Base-by-base conservation (phyloP, 2,329 filamentous ascomycete genomes). In the Exutisphaerella laricina region DNA sequence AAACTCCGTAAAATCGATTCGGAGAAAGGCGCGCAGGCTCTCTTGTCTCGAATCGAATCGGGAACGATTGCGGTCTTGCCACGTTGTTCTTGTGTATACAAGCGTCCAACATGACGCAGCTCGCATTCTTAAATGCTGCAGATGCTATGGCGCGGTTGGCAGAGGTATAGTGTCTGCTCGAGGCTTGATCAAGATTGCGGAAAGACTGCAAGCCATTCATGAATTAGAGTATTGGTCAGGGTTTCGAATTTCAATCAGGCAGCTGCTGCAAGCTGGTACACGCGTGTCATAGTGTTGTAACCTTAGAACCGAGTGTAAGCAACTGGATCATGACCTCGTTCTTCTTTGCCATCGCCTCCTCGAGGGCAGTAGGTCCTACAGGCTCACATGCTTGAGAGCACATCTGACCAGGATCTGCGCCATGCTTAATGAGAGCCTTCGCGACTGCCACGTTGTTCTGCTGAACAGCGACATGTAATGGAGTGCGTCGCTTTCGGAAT, bases 401-500 rank as follows among this genome's bases (percentile, higher is more conserved):
- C 31, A 34, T 34, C 3, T 18, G 6, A 17, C 10, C 9, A 16
- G 22, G 31, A 20, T 43, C 32, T 28, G 40, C 40, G n/a, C 40
- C 32, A 30, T 37, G 22, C 9, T 18, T 26, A 3, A 43, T 18
- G 3, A 43, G 32, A 2, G 33, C 40, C 17, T 13, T 26, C 9
- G 40, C 32, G 9, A 43, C 40, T 5, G 40, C 29, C 8, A 43
- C 20, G 23, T 43, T 43, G 3, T 35, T 10, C 10, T 37, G n/a
- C 20, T 36, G 13, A 23, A 25, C 22, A 12, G 40, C 40, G 12
- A 37, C 32, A 20, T 43, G 32, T 7, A 43, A 35, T 3, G 40
- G 40, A 13, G 40, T 43, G 14, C 17, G 34, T 4, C 21, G 33
- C 14, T 30, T 13, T 16, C 23, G 22, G 23, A 36, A 23, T 13